These are phyloP conservation scores for Meripilus lineatus DNA, from an alignment of 1,284 basidiomycete genomes.

Conservation along the genomic window DNA sequence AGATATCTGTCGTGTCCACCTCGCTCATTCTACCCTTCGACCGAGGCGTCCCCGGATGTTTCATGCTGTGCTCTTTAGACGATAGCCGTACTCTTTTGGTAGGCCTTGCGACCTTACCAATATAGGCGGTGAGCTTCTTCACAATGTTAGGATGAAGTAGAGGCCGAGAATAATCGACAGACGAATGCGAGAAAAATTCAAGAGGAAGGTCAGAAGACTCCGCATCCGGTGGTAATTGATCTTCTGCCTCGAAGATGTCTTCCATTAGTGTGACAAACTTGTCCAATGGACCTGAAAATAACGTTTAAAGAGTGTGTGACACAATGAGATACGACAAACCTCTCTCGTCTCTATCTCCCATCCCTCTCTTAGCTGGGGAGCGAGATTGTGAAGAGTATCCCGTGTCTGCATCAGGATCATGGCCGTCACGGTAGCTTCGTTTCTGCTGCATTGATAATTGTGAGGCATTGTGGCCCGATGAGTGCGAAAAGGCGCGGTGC, in stretches of 20 bases:
- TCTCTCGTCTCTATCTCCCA: conserved; percentile 73
- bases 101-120: conserved; percentile 60
- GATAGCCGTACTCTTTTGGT: conserved; percentile 52
- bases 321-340: conserved; percentile 42
- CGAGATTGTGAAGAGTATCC: too few species aligned
- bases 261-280: conserved; percentile 72
- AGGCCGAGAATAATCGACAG: conserved; percentile 52
- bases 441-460: conserved; percentile 18
- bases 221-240: conserved; percentile 65
- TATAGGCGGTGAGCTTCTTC: conserved; percentile 63
- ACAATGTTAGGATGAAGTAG: conserved; percentile 57
- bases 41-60: conserved; percentile 38
- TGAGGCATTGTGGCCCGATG: conserved; percentile 17
- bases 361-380: conserved; percentile 47
- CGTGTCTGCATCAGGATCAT: conserved; percentile 18
- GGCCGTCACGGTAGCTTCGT: conserved; percentile 29
- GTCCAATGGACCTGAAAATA: conserved; percentile 56
- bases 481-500: conserved; percentile 44
- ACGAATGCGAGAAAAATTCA: conserved; percentile 64
- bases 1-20: conserved; percentile 56
- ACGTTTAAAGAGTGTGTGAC: too few species aligned
- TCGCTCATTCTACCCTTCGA: conserved; percentile 55
- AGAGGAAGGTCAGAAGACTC: conserved; percentile 49
- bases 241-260: conserved; percentile 88
- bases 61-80: conserved; percentile 30